Conservation (phyloP, 116 monocot species). For the Zostera marina region DNA sequence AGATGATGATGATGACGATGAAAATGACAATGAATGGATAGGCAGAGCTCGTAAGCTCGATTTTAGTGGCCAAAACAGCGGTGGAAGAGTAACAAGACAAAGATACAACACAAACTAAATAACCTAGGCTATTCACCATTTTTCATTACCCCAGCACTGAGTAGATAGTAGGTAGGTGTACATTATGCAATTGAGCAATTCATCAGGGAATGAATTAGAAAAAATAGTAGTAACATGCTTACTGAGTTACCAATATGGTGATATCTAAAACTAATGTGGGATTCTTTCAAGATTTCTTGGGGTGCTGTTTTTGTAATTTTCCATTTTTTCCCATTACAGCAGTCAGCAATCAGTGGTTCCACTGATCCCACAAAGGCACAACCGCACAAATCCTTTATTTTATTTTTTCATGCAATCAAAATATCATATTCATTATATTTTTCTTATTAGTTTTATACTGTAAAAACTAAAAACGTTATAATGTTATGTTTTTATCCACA, state of each 20-base stretch:
- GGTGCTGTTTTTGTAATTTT: neutral
- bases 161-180: conserved; percentile 11
- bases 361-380: too few species aligned
- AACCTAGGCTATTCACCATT: conserved; percentile 2
- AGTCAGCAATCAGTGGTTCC: too few species aligned
- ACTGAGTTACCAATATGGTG: too few species aligned
- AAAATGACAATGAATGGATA: conserved; percentile 50
- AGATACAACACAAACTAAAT: conserved; percentile 3
- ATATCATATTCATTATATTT: too few species aligned
- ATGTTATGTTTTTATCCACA: too few species aligned
- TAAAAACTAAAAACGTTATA: too few species aligned
- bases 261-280: neutral
- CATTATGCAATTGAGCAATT: neutral
- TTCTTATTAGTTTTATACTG: too few species aligned
- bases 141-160: too few species aligned
- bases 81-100: conserved; percentile 41
- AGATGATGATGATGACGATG: conserved; percentile 23
- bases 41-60: conserved; percentile 46
- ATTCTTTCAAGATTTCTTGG: neutral
- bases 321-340: neutral
- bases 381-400: too few species aligned
- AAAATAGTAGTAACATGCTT: conserved; percentile 1
- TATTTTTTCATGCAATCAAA: too few species aligned
- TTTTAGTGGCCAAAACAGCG: conserved; percentile 27
- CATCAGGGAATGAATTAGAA: neutral